Base-by-base conservation (phyloP, 225 moss, liverwort and hornwort genomes). In the Physcomitrellopsis africana region DNA sequence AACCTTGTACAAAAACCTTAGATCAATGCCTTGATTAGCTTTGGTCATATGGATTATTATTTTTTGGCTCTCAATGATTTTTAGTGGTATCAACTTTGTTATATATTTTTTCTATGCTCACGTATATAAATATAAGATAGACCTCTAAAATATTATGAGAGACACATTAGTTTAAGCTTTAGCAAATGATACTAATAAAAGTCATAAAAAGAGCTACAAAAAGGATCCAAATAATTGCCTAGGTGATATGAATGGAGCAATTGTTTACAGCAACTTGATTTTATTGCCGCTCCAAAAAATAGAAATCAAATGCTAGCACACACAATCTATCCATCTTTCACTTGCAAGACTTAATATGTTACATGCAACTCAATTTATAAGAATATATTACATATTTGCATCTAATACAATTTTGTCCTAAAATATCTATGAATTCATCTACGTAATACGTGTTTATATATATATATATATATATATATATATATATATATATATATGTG, bases 41-140 rank as follows among this genome's bases (percentile, higher is more conserved):
- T 76, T 16, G 86, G 85, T 13, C 83, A 85, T 29, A 80, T 93
- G 74, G 83, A 87, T 47, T 77, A 85, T 51, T 90, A 81, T 56
- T 91, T 1, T 76, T 70, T 89, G 83, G 85, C 80, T 87, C 54
- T 56, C 91, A 46, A 80, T 86, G 3, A 68, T 79, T 20, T 73
- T 93, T 3, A 76, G 81, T 26, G 75, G 48, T 3, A 43, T 81
- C 8, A 87, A 89, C 77, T 83, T 93, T 10, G 3, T 82, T 8
- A 41, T 75, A 3, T 93, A 63, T 68, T 64, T 90, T 24, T 72
- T 60, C 32, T 82, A 74, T 23, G 76, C 90, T 11, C 79, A 72
- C 18, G n/a, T 61, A 1, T 92, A 90, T 37, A 44, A 69, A 55
- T 92, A 92, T 74, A 92, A 89, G 74, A 47, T 72, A 8, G 78